A percentile compares a stretch with the other conserved stretches of the same genome.
Conservation (phyloP, 1,139 yeast genomes). For the Sugiyamaella pinicola region DNA sequence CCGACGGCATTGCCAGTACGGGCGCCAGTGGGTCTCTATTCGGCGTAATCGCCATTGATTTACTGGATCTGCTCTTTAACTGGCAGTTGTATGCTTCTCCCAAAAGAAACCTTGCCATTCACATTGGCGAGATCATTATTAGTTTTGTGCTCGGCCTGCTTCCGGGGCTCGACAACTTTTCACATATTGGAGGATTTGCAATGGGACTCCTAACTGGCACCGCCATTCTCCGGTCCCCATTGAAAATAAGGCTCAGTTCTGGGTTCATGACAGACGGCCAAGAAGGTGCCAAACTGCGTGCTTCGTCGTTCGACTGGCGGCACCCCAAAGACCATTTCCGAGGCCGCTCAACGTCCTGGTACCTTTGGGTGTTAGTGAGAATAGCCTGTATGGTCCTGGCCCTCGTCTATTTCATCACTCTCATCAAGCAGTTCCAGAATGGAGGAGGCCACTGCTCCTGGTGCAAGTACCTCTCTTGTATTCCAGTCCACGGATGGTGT, state of each 20-base stretch:
- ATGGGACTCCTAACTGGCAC: constrained; percentile 60
- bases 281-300: constrained; percentile 27
- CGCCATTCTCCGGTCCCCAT: constrained; percentile 61
- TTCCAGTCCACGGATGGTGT: constrained; percentile 77
- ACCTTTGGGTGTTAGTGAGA: constrained; percentile 56
- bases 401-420: constrained; percentile 54
- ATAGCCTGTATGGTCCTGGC: constrained; percentile 51
- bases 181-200: constrained; percentile 77
- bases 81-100: constrained; percentile 53
- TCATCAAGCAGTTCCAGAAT: constrained; percentile 53
- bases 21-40: constrained; percentile 80
- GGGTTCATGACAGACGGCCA: constrained; percentile 17
- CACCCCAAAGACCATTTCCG: constrained; percentile 29
- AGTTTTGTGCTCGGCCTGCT: constrained; percentile 66
- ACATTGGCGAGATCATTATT: constrained; percentile 59
- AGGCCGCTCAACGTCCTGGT: constrained; percentile 49
- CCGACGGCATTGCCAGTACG: constrained; percentile 67
- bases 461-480: constrained; percentile 74
- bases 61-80: constrained; percentile 57
- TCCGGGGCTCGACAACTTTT: constrained; percentile 76
- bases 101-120: constrained; percentile 48
- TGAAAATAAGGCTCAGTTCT: constrained; percentile 32
- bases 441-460: constrained; percentile 58
- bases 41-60: constrained; percentile 67
- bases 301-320: constrained; percentile 34